A percentile compares a stretch with the other conserved stretches of the same genome.
Conservation (phyloP, 2,329 filamentous ascomycete genomes). For the Lasiodiplodia sp. region DNA sequence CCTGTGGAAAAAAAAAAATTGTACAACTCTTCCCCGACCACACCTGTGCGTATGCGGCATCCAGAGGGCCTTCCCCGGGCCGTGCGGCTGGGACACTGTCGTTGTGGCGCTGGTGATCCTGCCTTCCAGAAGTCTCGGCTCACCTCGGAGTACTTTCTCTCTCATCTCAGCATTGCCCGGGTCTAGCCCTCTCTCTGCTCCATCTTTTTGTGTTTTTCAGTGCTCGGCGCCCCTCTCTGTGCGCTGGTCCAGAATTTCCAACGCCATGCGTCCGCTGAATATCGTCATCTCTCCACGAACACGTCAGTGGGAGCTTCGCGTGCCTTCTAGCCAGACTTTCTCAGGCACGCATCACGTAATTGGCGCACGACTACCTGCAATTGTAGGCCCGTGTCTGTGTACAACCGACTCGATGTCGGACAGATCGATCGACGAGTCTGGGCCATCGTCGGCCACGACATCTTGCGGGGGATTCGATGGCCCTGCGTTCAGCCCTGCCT, state of each 20-base stretch:
- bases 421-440: constrained; percentile 22
- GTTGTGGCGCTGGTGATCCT: constrained; percentile 4
- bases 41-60: constrained; percentile 10
- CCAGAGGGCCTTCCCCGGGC: constrained; percentile 6
- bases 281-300: constrained; percentile 21
- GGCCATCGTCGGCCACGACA: constrained; percentile 13
- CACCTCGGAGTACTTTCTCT: constrained; percentile 14
- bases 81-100: constrained; percentile 17
- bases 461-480: constrained; percentile 14
- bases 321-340: background rate
- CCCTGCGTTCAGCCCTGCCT: constrained; percentile 23
- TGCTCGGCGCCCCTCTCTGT: background rate
- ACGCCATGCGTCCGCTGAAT: constrained; percentile 8
- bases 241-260: background rate
- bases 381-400: constrained; percentile 3
- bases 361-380: constrained; percentile 14
- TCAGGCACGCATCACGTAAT: constrained; percentile 14
- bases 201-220: constrained; percentile 7
- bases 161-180: constrained; percentile 4
- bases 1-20: constrained; percentile 13
- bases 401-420: constrained; percentile 15
- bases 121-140: constrained; percentile 21
- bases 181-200: constrained; percentile 13
- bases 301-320: constrained; percentile 20
- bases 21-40: constrained; percentile 20